A percentile compares a stretch with the other conserved stretches of the same genome.
Evolutionary conservation across 495 filamentous ascomycete genomes (phyloP).

Genomic region (Neurospora discreta): DNA sequence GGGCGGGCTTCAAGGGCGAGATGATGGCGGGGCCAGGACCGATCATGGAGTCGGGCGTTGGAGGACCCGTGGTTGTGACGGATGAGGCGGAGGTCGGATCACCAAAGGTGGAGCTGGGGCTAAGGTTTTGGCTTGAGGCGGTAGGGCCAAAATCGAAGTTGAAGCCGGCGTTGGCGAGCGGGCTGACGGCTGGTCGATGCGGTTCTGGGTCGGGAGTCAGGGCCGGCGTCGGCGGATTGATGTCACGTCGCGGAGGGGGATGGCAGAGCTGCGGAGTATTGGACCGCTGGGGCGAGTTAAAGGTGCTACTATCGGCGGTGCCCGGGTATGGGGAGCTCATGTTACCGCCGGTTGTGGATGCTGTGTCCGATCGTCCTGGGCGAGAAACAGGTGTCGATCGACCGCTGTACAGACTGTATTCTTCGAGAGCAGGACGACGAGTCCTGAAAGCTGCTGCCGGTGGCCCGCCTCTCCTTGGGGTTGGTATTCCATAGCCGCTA

Average conservation of each 20-base stretch:
- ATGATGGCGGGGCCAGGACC: background rate
- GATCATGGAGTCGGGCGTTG: background rate
- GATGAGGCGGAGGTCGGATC: slow-evolving; percentile 8
- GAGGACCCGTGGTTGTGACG: background rate
- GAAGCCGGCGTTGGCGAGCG: slow-evolving; percentile 14
- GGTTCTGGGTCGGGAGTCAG: background rate
- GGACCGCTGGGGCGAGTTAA: slow-evolving; percentile 8
- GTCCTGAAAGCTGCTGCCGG: background rate
- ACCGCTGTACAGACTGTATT: slow-evolving; percentile 13
- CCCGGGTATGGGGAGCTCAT: slow-evolving; percentile 1
- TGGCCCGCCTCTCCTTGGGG: background rate
- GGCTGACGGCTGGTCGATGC: slow-evolving; percentile 4
- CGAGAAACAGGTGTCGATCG: background rate
- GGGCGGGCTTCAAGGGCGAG: background rate
- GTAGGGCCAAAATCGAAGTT: slow-evolving; percentile 21
- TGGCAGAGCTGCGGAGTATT: slow-evolving; percentile 14
- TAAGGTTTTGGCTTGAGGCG: slow-evolving; percentile 17
- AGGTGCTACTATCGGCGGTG: slow-evolving; percentile 7
- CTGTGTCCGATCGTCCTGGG: background rate
- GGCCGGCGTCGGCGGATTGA: slow-evolving; percentile 1
- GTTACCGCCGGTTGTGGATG: slow-evolving; percentile 1
- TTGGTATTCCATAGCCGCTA: background rate
- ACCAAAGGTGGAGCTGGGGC: slow-evolving; percentile 21
- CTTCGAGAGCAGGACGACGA: slow-evolving; percentile 18
- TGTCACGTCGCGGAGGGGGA: slow-evolving; percentile 4